Conservation (phyloP, 352 stramenopile genomes). For the Globisporangium spinosum region DNA sequence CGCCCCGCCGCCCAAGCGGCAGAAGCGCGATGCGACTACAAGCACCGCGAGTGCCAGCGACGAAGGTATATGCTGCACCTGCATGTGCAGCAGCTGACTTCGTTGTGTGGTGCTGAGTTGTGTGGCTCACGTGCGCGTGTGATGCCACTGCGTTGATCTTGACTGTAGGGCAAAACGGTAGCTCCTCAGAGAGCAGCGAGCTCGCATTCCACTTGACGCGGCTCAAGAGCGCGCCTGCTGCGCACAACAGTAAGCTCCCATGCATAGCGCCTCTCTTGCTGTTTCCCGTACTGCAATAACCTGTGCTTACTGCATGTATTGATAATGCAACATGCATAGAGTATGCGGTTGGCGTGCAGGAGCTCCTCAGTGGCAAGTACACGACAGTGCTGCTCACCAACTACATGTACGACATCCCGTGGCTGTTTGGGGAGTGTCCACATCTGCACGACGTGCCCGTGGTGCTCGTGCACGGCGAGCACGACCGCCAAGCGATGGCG, state of each 20-base stretch:
- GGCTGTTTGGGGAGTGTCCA: conserved; percentile 64
- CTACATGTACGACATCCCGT: conserved; percentile 78
- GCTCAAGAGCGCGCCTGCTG: conserved; percentile 28
- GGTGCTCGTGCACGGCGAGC: conserved; percentile 77
- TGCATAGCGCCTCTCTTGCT: conserved; percentile 1
- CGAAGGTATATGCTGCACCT: not conserved
- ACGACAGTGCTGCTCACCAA: conserved; percentile 66
- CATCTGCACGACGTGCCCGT: conserved; percentile 57
- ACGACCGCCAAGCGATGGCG: conserved; percentile 48
- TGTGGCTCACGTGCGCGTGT: not conserved
- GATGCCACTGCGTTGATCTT: not conserved
- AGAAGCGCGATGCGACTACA: not conserved
- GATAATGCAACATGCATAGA: conserved; percentile 21
- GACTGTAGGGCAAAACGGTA: not conserved
- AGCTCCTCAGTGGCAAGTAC: conserved; percentile 62
- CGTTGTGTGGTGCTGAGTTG: not conserved
- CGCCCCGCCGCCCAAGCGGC: conserved; percentile 8
- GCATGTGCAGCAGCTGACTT: too few species aligned
- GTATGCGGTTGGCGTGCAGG: conserved; percentile 34
- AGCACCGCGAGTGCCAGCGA: not conserved
- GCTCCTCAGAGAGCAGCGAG: not conserved
- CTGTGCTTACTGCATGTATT: not conserved
- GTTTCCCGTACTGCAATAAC: not conserved
- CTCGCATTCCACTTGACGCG: conserved; percentile 36
- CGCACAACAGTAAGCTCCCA: conserved; percentile 39